Conservation (phyloP, 2,329 filamentous ascomycete genomes). For the Clathrospora elynae region DNA sequence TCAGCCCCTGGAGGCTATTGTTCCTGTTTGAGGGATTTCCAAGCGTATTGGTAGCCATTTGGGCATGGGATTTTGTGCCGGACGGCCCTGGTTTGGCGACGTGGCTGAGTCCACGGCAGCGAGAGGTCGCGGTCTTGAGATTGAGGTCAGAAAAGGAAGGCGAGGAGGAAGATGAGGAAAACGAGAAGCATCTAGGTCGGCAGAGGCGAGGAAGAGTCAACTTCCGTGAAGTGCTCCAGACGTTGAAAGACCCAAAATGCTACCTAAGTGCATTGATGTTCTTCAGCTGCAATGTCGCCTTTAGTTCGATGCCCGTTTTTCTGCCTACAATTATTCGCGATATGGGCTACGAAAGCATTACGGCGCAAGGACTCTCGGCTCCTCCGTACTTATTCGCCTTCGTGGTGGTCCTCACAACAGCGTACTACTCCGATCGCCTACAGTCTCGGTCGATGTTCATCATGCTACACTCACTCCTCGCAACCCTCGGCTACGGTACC, state of each 20-base stretch:
- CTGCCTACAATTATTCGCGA: slow-evolving; percentile 78
- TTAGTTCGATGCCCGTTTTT: slow-evolving; percentile 85
- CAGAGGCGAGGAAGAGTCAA: slow-evolving; percentile 52
- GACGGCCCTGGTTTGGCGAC: slow-evolving; percentile 65
- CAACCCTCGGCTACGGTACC: slow-evolving; percentile 63
- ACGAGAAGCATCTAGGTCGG: slow-evolving; percentile 23
- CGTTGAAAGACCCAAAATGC: slow-evolving; percentile 68
- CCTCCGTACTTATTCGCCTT: slow-evolving; percentile 83
- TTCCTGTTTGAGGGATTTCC: slow-evolving; percentile 87
- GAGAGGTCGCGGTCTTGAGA: slow-evolving; percentile 72
- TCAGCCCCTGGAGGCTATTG: slow-evolving; percentile 83
- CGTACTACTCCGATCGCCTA: slow-evolving; percentile 71
- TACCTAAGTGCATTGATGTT: slow-evolving; percentile 83
- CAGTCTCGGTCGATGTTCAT: slow-evolving; percentile 69
- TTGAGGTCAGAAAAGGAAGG: slow-evolving; percentile 60
- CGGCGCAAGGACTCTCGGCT: slow-evolving; percentile 77
- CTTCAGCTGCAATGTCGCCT: slow-evolving; percentile 86
- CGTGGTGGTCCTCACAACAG: slow-evolving; percentile 70
- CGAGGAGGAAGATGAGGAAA: slow-evolving; percentile 36
- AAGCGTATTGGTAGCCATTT: slow-evolving; percentile 73
- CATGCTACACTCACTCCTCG: slow-evolving; percentile 70
- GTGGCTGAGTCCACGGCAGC: slow-evolving; percentile 52
- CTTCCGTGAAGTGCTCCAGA: slow-evolving; percentile 62
- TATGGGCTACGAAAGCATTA: slow-evolving; percentile 72
- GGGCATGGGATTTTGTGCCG: slow-evolving; percentile 76